Evolutionary conservation across 2,329 filamentous ascomycete genomes (phyloP), one percentile per base, ranked within the genome.

Genomic region (Seiridium cupressi): DNA sequence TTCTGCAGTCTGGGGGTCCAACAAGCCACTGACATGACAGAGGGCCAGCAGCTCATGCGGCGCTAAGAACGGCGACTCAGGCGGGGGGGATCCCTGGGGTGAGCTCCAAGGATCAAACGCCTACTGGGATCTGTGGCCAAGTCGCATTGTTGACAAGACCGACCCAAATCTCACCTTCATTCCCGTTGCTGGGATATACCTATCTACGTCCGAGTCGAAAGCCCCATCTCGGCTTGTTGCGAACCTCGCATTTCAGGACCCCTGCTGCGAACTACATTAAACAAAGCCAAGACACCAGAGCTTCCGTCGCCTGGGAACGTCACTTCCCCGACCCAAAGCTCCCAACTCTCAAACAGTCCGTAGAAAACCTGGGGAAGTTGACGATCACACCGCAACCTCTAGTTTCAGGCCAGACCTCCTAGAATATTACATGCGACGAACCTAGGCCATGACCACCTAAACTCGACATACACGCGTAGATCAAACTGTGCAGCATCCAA

Each of bases 231-330:
- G 38, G 38, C 7, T 42, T 42, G 7, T 42, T 42, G 38, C 38
- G 38, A 42, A 42, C 38, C 7, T 42, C 13, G 38, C 38, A 42
- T 8, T 42, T 42, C 7, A 13, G 13, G 38, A 42, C 38, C 46
- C 46, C 11, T 48, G 46, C 46, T 10, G 46, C 13, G 38, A 8
- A 42, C 38, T 42, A 13, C n/a, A n/a, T 7, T 31, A 11, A 11
- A 31, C 13, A 18, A 48, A 9, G 46, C 46, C 26, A 48, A 48
- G 46, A 9, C 46, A 9, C 7, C 9, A 31, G 46, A 42, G 51
- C 51, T 55, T 53, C 49, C 49, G 35, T 53, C 44, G 51, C 31
- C 51, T 34, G 35, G 51, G 51, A 55, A 55, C 51, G 51, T 55
- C 51, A 55, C 38, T 55, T 35, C 35, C 38, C 51, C n/a, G 38